Percentiles rank a stretch among this genome's conserved stretches.
phyloP scores from a whole-genome alignment of 2,329 filamentous ascomycete genomes.

The Arthrinium phaeospermum region DNA sequence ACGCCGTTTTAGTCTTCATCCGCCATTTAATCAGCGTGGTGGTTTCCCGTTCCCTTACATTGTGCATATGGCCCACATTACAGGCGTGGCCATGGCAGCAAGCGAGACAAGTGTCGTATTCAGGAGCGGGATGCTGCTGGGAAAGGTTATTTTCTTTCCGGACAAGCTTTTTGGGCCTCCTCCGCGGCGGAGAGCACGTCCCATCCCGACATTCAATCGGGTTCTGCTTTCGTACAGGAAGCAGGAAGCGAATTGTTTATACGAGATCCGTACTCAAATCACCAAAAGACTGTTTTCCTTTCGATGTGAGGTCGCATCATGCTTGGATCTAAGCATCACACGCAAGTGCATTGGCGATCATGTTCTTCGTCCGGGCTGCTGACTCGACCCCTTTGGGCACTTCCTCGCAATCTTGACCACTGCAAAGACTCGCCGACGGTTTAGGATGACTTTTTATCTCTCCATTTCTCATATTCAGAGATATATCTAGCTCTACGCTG shows the following conservation, averaged over 20 bases:
- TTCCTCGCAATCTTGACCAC: not conserved
- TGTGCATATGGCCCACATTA: not conserved
- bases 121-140: not conserved
- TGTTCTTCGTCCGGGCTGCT: not conserved
- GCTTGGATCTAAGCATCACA: not conserved
- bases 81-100: not conserved
- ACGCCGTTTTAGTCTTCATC: not conserved
- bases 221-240: not conserved
- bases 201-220: not conserved
- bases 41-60: not conserved
- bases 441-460: not conserved
- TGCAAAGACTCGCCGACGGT: not conserved
- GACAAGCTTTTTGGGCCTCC: not conserved
- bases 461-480: not conserved
- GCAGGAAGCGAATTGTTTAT: not conserved
- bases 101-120: not conserved
- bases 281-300: not conserved
- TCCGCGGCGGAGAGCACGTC: slow-evolving; percentile 9
- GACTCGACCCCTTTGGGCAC: not conserved
- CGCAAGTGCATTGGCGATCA: not conserved
- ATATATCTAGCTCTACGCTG: not conserved
- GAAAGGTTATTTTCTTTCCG: not conserved
- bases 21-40: not conserved
- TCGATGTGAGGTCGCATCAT: not conserved
- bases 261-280: not conserved